Base-by-base conservation (phyloP, 2,329 filamentous ascomycete species). In the Arachnopeziza araneosa region DNA sequence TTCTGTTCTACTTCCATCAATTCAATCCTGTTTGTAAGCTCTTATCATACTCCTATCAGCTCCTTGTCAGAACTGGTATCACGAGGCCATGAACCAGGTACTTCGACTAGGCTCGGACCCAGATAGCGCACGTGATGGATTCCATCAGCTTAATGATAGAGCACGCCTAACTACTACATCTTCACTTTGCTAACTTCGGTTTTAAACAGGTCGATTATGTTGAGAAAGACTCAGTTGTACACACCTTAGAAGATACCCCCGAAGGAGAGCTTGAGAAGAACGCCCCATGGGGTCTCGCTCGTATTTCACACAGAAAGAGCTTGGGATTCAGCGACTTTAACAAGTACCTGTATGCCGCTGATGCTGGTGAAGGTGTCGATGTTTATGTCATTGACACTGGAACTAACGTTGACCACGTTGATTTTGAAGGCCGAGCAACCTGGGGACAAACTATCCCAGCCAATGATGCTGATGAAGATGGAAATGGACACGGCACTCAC, bases 351-450 rank as follows among this genome's bases (percentile, higher is more conserved):
- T 99, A 95, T 76, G 84, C 92, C 60, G 82, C 84, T 59, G 89
- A 96, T 58, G 93, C 90, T 73, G 95, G 95, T 75, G 93, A 98
- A 82, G 96, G 95, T 75, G 95, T 99, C 69, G 95, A 99, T 77
- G 95, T 95, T 73, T 99, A 99, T 74, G 90, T 99, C 67, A 96
- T 99, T 72, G 95, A 99, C 79, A 99, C 95, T 59, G 96, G 95
- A 72, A 96, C 90, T 83, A 97, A 97, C 81, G 77, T 82, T 68
- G 85, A 93, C 54, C 95, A 99, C 80, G 92, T 96, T 68, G 95
- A 99, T 79, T 99, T 99, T 67, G 93, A 96, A 78, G 95, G 91
- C 64, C 93, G 95, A 76, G 95, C 96, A 69, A 81, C 85, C 71
- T 99, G 95, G 95, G 95, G 95, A 75, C 95, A 96, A 86, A 99